Base-by-base conservation (phyloP, 2,329 filamentous ascomycete genomes). In the Stagonosporopsis vannaccii region DNA sequence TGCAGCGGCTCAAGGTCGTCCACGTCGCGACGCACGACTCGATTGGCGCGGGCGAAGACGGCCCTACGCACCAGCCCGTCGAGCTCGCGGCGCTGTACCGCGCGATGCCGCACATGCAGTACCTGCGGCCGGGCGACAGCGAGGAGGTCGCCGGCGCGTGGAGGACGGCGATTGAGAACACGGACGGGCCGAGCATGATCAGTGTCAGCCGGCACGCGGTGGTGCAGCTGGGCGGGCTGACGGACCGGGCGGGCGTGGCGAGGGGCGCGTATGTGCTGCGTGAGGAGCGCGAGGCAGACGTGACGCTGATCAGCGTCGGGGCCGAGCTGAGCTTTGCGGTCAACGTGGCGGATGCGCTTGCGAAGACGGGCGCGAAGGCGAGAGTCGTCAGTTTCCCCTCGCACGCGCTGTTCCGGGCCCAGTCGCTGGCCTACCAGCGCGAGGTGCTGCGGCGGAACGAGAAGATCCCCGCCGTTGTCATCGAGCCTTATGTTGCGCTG, bases 31-130 rank as follows among this genome's bases (percentile, higher is more conserved):
- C 85, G 0, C 85, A 88, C 23, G 85, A 87, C 69, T 82, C 79
- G 7, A 84, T 87, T 41, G 60, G 53, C 36, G 82, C 78, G 13
- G 51, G 86, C 2, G 81, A 87, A 62, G 81, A 87, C 57, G 85
- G 85, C 0, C 85, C 85, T 0, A 87, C 85, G 0, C 85, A 88
- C 59, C 85, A 88, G 66, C 85, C 85, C 1, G 80, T 88, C 20
- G 85, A 81, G 28, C 77, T 88, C 0, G 80, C 81, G 6, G 70
- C 80, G 0, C 74, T 88, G 2, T 88, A 84, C 69, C 81, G 86
- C 2, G 81, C 85, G 7, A 88, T 88, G 85, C 85, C 85, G 0
- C 86, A 87, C 58, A 61, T 88, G 1, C 72, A 82, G 0, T 87
- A 87, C 67, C 84, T 88, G 41, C 82, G 85, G 0, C 85, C 85